phyloP scores from a whole-genome alignment of 495 filamentous ascomycete genomes.

The Barbatosphaeria neglecta region DNA sequence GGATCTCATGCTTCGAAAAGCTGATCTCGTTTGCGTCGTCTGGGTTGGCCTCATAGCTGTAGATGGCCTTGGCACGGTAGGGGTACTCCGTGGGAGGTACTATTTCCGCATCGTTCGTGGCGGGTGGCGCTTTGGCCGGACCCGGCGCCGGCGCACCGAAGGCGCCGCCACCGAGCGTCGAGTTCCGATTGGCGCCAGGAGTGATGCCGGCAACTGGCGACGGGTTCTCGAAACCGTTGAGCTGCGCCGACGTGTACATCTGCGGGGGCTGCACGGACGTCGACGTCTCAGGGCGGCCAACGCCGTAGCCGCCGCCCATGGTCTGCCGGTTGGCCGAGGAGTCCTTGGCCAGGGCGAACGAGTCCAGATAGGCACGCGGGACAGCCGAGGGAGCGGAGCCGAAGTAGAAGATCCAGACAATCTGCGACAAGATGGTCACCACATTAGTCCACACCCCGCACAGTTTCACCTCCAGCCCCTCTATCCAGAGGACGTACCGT shows the following conservation, averaged over 20 bases:
- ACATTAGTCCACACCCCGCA: no score
- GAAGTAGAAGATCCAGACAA: slow-evolving; percentile 98
- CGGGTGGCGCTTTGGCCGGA: slow-evolving; percentile 22
- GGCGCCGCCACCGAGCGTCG: slow-evolving; percentile 9
- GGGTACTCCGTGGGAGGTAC: slow-evolving; percentile 84
- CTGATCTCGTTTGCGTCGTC: slow-evolving; percentile 95
- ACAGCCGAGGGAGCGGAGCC: slow-evolving; percentile 83
- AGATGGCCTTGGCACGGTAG: slow-evolving; percentile 95
- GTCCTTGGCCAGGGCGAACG: slow-evolving; percentile 89
- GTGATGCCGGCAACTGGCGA: slow-evolving; percentile 74
- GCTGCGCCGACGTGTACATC: slow-evolving; percentile 92
- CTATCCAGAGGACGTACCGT: slow-evolving; percentile 58
- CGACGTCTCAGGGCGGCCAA: slow-evolving; percentile 65
- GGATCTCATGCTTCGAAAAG: slow-evolving; percentile 90
- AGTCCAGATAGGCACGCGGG: slow-evolving; percentile 86
- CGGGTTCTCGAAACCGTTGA: slow-evolving; percentile 92
- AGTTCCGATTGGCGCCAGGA: slow-evolving; percentile 24
- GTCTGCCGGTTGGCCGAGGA: slow-evolving; percentile 53
- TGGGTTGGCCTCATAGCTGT: slow-evolving; percentile 95
- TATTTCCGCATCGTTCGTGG: slow-evolving; percentile 48
- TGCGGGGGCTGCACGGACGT: slow-evolving; percentile 69
- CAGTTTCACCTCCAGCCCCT: no score
- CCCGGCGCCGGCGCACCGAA: slow-evolving; percentile 21
- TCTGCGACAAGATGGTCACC: slow-evolving; percentile 39
- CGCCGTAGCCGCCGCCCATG: slow-evolving; percentile 48